phyloP scores from a whole-genome alignment of 495 filamentous ascomycete genomes.

The Talaromyces trachyspermus region DNA sequence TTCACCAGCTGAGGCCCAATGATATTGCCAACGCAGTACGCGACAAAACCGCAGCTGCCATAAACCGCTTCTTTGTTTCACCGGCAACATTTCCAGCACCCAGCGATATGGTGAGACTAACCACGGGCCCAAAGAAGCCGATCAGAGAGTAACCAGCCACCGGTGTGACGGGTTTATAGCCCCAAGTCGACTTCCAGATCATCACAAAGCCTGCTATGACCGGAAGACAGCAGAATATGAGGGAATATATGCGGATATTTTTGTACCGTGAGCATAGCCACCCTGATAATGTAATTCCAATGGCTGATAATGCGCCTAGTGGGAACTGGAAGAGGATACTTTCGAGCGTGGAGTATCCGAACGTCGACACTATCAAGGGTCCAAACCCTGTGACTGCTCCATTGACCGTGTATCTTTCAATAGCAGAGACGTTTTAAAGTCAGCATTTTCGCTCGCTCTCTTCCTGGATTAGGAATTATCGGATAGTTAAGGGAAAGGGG shows the following conservation, averaged over 20 bases:
- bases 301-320: slow-evolving; percentile 54
- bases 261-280: slow-evolving; percentile 50
- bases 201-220: slow-evolving; percentile 67
- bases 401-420: slow-evolving; percentile 62
- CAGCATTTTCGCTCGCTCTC: no score
- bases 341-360: slow-evolving; percentile 58
- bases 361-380: slow-evolving; percentile 65
- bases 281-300: slow-evolving; percentile 58
- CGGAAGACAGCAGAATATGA: slow-evolving; percentile 58
- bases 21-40: slow-evolving; percentile 67
- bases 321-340: slow-evolving; percentile 70
- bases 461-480: no score
- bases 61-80: slow-evolving; percentile 70
- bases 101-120: slow-evolving; percentile 56
- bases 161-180: slow-evolving; percentile 51
- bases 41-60: slow-evolving; percentile 67
- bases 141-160: slow-evolving; percentile 63
- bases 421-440: no score
- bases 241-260: slow-evolving; percentile 58
- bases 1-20: slow-evolving; percentile 65
- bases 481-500: neutral
- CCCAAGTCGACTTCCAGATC: slow-evolving; percentile 67
- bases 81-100: slow-evolving; percentile 70
- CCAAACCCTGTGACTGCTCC: slow-evolving; percentile 72
- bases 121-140: slow-evolving; percentile 62